These are phyloP conservation scores for Trypanosoma rangeli DNA, from an alignment of 208 protist genomes.

Conservation along the genomic window DNA sequence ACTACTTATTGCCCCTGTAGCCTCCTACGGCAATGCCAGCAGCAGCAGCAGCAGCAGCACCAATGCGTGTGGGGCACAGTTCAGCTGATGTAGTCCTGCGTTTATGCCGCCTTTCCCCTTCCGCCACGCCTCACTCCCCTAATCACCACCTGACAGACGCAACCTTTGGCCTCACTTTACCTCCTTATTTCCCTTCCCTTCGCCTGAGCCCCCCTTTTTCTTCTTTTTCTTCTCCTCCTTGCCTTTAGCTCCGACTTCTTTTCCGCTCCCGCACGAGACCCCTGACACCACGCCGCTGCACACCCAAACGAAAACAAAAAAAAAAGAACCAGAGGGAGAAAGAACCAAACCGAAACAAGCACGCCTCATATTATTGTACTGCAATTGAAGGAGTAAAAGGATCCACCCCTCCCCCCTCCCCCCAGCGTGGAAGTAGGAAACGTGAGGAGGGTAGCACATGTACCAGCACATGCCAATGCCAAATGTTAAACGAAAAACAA, in stretches of 20 bases:
- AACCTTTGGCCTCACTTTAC: neutral
- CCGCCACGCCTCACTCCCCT: no score
- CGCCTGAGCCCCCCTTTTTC: neutral
- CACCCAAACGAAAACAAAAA: neutral
- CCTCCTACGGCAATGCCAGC: neutral
- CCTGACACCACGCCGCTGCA: neutral
- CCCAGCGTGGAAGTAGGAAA: neutral
- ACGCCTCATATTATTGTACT: neutral
- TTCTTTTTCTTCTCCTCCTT: constrained; percentile 3
- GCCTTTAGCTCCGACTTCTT: constrained; percentile 19
- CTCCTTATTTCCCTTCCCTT: no score
- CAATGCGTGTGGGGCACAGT: neutral
- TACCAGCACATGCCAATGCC: neutral
- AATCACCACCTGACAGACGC: neutral
- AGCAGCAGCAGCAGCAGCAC: neutral
- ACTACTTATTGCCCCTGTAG: neutral
- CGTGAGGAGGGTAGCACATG: neutral
- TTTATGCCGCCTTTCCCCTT: neutral
- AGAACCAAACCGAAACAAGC: constrained; percentile 4
- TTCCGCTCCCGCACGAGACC: neutral
- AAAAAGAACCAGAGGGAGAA: neutral
- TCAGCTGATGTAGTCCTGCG: no score
- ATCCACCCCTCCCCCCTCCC: neutral
- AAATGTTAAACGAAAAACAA: neutral
- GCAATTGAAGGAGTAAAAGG: neutral